A percentile compares a stretch with the other conserved stretches of the same genome.
These are phyloP conservation scores for Zalaria obscura DNA, from an alignment of 2,329 filamentous ascomycete genomes.

Conservation along the genomic window DNA sequence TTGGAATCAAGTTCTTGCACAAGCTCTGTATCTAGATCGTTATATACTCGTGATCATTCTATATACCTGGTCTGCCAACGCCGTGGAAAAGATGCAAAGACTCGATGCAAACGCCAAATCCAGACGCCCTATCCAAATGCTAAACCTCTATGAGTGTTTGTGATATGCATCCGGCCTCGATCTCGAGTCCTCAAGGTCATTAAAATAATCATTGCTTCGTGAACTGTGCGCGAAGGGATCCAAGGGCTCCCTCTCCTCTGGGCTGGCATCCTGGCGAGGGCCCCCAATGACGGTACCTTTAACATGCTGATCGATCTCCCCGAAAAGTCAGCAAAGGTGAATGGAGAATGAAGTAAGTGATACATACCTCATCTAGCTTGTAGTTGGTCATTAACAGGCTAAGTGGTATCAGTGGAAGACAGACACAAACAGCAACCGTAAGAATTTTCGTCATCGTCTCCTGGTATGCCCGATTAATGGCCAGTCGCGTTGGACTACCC, in stretches of 20 bases:
- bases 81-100: too few relatives aligned
- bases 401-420: conserved; percentile 42
- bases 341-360: background rate
- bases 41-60: too few relatives aligned
- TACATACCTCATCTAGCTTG: conserved; percentile 35
- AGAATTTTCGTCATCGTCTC: conserved; percentile 49
- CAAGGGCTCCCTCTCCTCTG: conserved; percentile 10
- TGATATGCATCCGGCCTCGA: too few relatives aligned
- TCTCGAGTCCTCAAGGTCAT: too few relatives aligned
- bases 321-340: background rate
- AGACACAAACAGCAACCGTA: conserved; percentile 38
- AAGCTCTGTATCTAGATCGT: too few relatives aligned
- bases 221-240: background rate
- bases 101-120: too few relatives aligned
- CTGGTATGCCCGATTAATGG: conserved; percentile 51
- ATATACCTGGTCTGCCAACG: too few relatives aligned
- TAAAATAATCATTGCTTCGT: too few relatives aligned
- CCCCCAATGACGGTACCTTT: conserved; percentile 27
- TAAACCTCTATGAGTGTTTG: too few relatives aligned
- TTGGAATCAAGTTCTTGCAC: too few relatives aligned
- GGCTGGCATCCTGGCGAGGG: conserved; percentile 8
- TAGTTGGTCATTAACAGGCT: conserved; percentile 45
- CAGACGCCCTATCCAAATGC: too few relatives aligned
- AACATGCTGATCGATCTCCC: conserved; percentile 26
- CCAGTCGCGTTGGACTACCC: conserved; percentile 41